A percentile compares a stretch with the other conserved stretches of the same genome.
Conservation (phyloP, 371 early-diverging fungal species). For the Blakeslea trispora region DNA sequence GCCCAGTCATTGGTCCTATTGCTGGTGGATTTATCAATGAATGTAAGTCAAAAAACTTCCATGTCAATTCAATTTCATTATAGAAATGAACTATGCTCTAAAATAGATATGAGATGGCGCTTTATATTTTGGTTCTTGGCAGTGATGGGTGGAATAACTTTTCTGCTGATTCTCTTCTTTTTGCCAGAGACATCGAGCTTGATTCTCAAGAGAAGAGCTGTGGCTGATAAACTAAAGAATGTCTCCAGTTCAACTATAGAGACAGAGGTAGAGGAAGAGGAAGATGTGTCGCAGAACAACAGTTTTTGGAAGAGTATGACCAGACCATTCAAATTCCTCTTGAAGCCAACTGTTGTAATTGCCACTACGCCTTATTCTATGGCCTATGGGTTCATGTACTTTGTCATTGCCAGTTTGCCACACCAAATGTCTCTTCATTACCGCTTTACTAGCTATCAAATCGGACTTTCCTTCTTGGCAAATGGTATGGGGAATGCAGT, state of each 20-base stretch:
- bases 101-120: conserved; percentile 60
- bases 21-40: conserved; percentile 48
- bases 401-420: conserved; percentile 43
- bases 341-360: conserved; percentile 48
- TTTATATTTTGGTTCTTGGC: conserved; percentile 68
- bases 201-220: conserved; percentile 22
- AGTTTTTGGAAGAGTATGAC: conserved; percentile 31
- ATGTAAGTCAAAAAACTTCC: too few relatives aligned
- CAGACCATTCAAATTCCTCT: conserved; percentile 45
- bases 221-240: conserved; percentile 1
- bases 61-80: too few relatives aligned
- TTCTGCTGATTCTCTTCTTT: conserved; percentile 60
- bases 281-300: conserved; percentile 17
- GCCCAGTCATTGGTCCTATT: conserved; percentile 54
- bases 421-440: conserved; percentile 33
- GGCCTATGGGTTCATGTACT: conserved; percentile 57
- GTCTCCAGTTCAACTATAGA: background rate
- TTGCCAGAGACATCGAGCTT: conserved; percentile 64
- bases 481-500: conserved; percentile 51
- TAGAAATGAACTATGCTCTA: too few relatives aligned
- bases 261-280: too few relatives aligned
- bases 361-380: conserved; percentile 52
- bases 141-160: conserved; percentile 54
- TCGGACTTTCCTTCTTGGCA: conserved; percentile 46
- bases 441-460: conserved; percentile 36